These are phyloP conservation scores for Medicago truncatula DNA, from an alignment of 306 rosid species.

Conservation along the genomic window DNA sequence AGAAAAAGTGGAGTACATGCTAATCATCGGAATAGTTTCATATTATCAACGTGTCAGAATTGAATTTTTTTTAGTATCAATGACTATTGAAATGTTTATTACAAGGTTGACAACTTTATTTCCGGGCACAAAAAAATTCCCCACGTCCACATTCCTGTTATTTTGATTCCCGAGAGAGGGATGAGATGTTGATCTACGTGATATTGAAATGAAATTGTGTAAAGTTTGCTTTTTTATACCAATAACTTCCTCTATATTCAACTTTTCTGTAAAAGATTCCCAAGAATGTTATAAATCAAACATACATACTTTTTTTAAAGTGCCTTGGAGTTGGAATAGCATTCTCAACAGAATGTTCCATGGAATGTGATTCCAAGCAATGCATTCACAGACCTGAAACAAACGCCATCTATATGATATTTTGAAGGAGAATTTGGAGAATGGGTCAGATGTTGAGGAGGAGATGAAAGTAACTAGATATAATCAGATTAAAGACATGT, in stretches of 20 bases:
- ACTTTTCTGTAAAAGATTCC: neutral
- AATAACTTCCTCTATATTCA: neutral
- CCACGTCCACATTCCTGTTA: neutral
- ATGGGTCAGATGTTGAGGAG: slow-evolving; percentile 16
- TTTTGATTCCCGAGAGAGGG: neutral
- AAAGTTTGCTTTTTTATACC: neutral
- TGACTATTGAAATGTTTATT: neutral
- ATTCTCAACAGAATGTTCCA: neutral
- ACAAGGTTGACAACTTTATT: neutral
- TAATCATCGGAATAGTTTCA: neutral
- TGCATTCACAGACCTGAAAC: neutral
- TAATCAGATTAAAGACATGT: neutral
- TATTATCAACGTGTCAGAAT: neutral
- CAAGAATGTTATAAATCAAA: neutral
- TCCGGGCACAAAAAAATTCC: neutral
- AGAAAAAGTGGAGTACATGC: neutral
- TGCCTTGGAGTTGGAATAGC: slow-evolving; percentile 8
- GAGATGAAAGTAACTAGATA: slow-evolving; percentile 17
- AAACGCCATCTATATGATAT: neutral
- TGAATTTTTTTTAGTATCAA: no score
- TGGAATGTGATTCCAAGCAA: neutral
- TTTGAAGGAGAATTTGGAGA: slow-evolving; percentile 13
- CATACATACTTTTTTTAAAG: neutral
- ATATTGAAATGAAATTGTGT: neutral
- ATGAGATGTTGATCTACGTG: neutral